Evolutionary conservation across 2,329 filamentous ascomycete genomes (phyloP), one percentile per base, ranked within the genome.

Genomic region (Celoporthe dispersa): DNA sequence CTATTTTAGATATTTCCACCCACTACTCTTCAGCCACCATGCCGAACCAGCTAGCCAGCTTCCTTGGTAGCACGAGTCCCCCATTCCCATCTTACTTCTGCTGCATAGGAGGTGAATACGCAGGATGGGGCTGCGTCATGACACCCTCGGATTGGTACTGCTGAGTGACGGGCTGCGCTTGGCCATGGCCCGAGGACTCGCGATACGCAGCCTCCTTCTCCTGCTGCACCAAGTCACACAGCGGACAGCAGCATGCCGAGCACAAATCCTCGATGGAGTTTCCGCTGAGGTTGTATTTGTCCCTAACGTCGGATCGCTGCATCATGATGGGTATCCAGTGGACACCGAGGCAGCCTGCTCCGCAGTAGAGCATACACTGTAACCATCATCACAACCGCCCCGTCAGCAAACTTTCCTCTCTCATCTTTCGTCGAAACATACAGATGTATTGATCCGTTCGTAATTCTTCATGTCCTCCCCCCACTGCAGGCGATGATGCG

Each of bases 131-230:
- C 61, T 68, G 62, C 57, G 70, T 25, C 79, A 81, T 81, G 59
- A 71, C 76, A 19, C 69, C 73, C 25, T 73, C 63, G 5, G 77
- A 51, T 75, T 79, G 76, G 71, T 81, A 81, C 70, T 75, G 77
- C 74, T 78, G 63, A 73, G 78, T 75, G 53, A 75, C 70, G 64
- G 68, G 75, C 9, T 44, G 61, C 3, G 62, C 67, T 31, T 70
- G 68, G 41, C 55, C 59, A 5, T 73, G 53, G 2, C 73, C 71
- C n/a, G n/a, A 25, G 28, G 73, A 70, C 73, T 81, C 81, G 19
- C 79, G 81, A 70, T 80, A 74, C 64, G 77, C 78, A 2, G 79
- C 78, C 77, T 86, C 84, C 81, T 85, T 85, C 53, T 85, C 83
- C 71, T 80, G 75, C 81, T 85, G 84, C 66, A 83, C 78, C 33